Conservation (phyloP, 139 green algal genomes). For the Gonium pectorale region DNA sequence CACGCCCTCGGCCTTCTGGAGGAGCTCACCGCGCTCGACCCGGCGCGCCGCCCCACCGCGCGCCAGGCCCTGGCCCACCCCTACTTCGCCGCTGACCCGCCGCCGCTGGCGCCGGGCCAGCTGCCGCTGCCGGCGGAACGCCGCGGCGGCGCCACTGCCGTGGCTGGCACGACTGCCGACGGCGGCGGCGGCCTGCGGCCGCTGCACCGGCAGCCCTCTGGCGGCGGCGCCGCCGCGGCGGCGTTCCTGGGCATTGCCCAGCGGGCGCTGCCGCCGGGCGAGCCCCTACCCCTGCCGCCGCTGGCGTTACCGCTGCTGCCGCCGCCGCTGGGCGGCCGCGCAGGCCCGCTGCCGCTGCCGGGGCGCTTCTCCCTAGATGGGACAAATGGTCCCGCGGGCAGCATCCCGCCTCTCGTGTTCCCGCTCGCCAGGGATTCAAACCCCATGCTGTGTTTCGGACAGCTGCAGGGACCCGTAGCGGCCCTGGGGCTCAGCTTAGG, state of each 20-base stretch:
- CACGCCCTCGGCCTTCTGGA: slow-evolving; percentile 51
- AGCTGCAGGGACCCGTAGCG: no score
- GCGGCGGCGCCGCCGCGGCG: no score
- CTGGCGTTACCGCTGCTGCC: background rate
- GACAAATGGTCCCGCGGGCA: no score
- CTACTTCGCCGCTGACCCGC: slow-evolving; percentile 73
- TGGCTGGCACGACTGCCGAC: background rate
- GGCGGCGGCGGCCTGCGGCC: no score
- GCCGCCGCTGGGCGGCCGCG: no score
- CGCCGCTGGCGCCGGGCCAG: slow-evolving; percentile 31
- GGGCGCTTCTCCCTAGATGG: background rate
- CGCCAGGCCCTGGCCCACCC: slow-evolving; percentile 77
- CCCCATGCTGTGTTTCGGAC: no score
- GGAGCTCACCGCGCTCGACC: slow-evolving; percentile 41
- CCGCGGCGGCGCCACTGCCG: background rate
- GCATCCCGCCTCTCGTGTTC: no score
- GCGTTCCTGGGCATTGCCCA: no score
- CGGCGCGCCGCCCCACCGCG: slow-evolving; percentile 54
- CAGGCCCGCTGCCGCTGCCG: background rate
- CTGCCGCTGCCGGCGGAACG: slow-evolving; percentile 20
- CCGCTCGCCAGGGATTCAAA: no score
- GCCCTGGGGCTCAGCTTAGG: no score
- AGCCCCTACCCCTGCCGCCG: background rate
- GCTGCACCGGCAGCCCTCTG: background rate
- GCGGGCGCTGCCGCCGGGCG: no score